Evolutionary conservation across 2,329 filamentous ascomycete species (phyloP).

Genomic region (Bipolaris zeicola): DNA sequence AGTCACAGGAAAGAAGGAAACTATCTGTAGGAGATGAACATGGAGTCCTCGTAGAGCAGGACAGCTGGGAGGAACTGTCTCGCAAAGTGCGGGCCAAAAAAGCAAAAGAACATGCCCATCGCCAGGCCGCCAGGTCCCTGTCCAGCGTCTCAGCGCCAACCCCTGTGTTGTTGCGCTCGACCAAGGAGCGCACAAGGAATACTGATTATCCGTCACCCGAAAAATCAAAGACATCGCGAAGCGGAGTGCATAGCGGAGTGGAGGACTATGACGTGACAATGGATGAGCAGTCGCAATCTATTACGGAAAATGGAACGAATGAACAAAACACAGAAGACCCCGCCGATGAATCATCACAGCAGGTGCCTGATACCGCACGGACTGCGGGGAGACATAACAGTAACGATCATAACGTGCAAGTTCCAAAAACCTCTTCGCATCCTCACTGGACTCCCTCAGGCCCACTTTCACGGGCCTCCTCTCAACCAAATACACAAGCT

Average conservation of each 20-base stretch:
- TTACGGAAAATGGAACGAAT: conserved; percentile 17
- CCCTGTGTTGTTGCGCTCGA: conserved; percentile 17
- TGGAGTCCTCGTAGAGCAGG: conserved; percentile 23
- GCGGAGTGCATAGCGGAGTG: conserved; percentile 8
- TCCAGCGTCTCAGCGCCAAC: conserved; percentile 37
- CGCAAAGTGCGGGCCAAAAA: conserved; percentile 24
- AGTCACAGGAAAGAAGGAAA: conserved; percentile 51
- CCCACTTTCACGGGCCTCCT: conserved; percentile 21
- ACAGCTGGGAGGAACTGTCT: conserved; percentile 41
- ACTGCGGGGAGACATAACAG: conserved; percentile 20
- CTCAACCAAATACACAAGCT: conserved; percentile 25
- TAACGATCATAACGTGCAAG: conserved; percentile 35
- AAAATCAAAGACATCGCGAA: conserved; percentile 8
- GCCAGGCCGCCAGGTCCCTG: conserved; percentile 29
- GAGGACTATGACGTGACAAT: conserved; percentile 33
- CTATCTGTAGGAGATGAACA: conserved; percentile 22
- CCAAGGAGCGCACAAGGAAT: conserved; percentile 24
- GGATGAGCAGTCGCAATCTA: conserved; percentile 25
- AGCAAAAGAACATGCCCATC: conserved; percentile 29
- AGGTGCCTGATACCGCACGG: conserved; percentile 22
- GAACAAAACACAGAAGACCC: conserved; percentile 28
- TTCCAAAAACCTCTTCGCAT: conserved; percentile 48
- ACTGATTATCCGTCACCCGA: conserved; percentile 36
- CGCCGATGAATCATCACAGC: conserved; percentile 42
- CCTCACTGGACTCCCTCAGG: conserved; percentile 35